Percentiles rank a stretch among this genome's conserved stretches.
Evolutionary conservation across 2,329 filamentous ascomycete species (phyloP).

Genomic region (Verticillium klebahnii): DNA sequence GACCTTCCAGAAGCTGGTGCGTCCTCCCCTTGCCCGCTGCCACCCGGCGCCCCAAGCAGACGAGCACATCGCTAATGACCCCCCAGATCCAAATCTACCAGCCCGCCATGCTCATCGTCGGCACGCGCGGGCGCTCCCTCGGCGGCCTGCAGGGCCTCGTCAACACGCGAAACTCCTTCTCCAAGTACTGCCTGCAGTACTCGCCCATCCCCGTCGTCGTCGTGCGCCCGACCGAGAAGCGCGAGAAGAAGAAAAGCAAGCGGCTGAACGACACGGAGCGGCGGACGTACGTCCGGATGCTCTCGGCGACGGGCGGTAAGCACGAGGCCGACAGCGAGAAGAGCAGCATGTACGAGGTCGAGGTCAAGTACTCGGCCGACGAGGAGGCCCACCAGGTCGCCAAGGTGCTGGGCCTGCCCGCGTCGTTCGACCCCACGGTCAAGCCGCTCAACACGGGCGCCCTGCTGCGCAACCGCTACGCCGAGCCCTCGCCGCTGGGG

Average conservation of each 20-base stretch:
- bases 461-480: conserved; percentile 14
- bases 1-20: conserved; percentile 84
- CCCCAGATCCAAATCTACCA: conserved; percentile 83
- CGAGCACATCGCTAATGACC: background rate
- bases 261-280: conserved; percentile 71
- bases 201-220: conserved; percentile 92
- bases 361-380: conserved; percentile 50
- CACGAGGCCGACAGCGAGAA: conserved; percentile 55
- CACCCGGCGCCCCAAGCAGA: background rate
- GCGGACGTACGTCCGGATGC: conserved; percentile 72
- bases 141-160: conserved; percentile 83
- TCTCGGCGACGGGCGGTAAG: conserved; percentile 56
- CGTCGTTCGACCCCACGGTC: conserved; percentile 59
- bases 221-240: conserved; percentile 80
- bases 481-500: conserved; percentile 1
- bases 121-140: conserved; percentile 77
- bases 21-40: conserved; percentile 16
- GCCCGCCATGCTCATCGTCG: conserved; percentile 85
- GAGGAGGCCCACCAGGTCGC: conserved; percentile 63
- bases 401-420: conserved; percentile 57
- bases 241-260: conserved; percentile 86
- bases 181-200: conserved; percentile 91
- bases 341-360: conserved; percentile 49
- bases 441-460: conserved; percentile 42
- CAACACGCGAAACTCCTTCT: conserved; percentile 74